Percentiles rank a stretch among this genome's conserved stretches.
phyloP scores from a whole-genome alignment of 106 monocot genomes.

The Dendrobium huoshanense region DNA sequence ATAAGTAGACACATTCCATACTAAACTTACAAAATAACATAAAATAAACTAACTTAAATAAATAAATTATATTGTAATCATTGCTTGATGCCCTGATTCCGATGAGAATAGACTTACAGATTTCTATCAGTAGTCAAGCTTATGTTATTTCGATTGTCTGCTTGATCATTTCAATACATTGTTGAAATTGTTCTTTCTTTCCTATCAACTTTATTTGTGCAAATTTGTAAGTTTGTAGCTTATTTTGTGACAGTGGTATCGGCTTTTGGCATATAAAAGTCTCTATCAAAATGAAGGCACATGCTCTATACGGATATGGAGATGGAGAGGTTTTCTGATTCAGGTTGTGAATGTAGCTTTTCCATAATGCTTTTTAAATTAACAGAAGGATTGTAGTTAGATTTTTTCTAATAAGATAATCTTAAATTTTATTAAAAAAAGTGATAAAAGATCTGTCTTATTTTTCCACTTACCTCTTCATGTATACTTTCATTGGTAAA shows the following conservation, averaged over 20 bases:
- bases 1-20: too few relatives aligned
- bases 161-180: slow-evolving; percentile 8
- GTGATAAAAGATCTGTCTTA: neutral
- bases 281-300: slow-evolving; percentile 41
- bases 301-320: slow-evolving; percentile 66
- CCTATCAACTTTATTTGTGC: neutral
- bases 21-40: too few relatives aligned
- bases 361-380: neutral
- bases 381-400: neutral
- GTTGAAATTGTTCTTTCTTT: neutral
- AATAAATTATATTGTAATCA: neutral
- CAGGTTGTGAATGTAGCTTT: slow-evolving; percentile 44
- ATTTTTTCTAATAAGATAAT: neutral
- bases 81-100: neutral
- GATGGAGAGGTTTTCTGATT: slow-evolving; percentile 83
- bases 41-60: too few relatives aligned
- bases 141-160: neutral
- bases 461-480: neutral
- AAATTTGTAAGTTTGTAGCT: slow-evolving; percentile 13
- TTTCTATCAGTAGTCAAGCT: neutral
- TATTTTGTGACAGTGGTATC: slow-evolving; percentile 73
- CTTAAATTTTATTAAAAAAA: neutral
- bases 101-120: neutral
- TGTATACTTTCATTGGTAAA: neutral
- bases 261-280: slow-evolving; percentile 65